Percentiles rank a stretch among this genome's conserved stretches.
phyloP scores from a whole-genome alignment of 1,284 basidiomycete species.

The Tylopilus sp. region DNA sequence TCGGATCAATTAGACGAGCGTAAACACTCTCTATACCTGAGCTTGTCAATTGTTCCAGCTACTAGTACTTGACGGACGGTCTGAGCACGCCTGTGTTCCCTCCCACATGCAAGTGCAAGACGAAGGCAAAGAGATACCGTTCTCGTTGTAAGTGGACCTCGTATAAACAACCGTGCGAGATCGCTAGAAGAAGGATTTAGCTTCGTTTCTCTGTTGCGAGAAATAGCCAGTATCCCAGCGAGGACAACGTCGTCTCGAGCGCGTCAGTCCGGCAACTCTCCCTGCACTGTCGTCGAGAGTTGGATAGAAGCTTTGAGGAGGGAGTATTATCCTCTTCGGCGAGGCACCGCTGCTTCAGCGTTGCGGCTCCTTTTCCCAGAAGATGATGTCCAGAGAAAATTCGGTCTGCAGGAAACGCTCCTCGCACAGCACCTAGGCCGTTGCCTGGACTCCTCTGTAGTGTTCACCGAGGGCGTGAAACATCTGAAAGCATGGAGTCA shows the following conservation, averaged over 20 bases:
- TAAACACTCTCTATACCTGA: neutral
- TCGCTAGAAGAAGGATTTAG: constrained; percentile 29
- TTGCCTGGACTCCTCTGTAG: constrained; percentile 44
- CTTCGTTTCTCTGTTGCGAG: constrained; percentile 44
- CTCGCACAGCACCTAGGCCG: constrained; percentile 55
- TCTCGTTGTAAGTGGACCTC: constrained; percentile 40
- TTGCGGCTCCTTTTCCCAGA: constrained; percentile 82
- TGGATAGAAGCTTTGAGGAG: constrained; percentile 47
- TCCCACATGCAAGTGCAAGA: constrained; percentile 30
- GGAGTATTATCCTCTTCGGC: constrained; percentile 45
- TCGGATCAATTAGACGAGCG: too few species aligned
- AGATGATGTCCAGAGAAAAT: constrained; percentile 66
- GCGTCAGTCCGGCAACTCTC: constrained; percentile 26
- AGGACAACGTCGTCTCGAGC: constrained; percentile 19
- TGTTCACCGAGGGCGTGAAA: constrained; percentile 22
- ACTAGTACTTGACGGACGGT: too few species aligned
- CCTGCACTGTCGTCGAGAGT: constrained; percentile 39
- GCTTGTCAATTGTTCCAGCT: neutral
- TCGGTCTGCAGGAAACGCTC: constrained; percentile 68
- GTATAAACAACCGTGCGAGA: neutral
- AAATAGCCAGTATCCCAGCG: constrained; percentile 38
- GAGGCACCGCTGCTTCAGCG: constrained; percentile 48
- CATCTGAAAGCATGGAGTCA: constrained; percentile 50
- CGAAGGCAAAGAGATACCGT: constrained; percentile 32
- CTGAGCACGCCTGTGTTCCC: too few species aligned